Percentiles rank a stretch among this genome's conserved stretches.
Evolutionary conservation across 352 stramenopile species (phyloP).

Genomic region (Phytophthora brassicae): DNA sequence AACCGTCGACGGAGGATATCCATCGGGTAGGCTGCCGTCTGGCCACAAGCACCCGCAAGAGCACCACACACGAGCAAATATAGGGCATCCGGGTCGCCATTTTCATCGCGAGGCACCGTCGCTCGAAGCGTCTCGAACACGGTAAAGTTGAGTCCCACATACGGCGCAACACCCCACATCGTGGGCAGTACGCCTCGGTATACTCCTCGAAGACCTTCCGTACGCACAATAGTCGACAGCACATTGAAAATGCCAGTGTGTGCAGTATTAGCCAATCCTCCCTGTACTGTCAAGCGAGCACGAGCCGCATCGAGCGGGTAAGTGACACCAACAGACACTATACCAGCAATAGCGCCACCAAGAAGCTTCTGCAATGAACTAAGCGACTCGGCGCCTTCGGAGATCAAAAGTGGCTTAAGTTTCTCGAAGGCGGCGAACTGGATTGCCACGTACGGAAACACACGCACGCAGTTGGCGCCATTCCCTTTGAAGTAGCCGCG

Average conservation of each 20-base stretch:
- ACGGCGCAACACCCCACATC: constrained; percentile 69
- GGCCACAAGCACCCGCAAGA: constrained; percentile 62
- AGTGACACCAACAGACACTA: constrained; percentile 67
- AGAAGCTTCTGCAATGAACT: constrained; percentile 55
- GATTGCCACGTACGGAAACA: constrained; percentile 80
- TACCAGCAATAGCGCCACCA: constrained; percentile 57
- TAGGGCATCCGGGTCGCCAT: constrained; percentile 52
- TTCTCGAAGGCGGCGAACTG: constrained; percentile 75
- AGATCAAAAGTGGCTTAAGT: constrained; percentile 52
- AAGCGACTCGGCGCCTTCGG: constrained; percentile 40
- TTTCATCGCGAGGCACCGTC: constrained; percentile 40
- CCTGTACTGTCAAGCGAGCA: constrained; percentile 71
- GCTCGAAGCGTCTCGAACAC: constrained; percentile 69
- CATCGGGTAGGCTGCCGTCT: constrained; percentile 77
- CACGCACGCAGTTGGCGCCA: constrained; percentile 76
- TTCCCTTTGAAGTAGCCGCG: constrained; percentile 78
- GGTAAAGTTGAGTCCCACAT: constrained; percentile 79
- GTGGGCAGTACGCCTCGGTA: constrained; percentile 68
- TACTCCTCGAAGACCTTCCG: constrained; percentile 58
- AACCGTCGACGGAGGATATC: constrained; percentile 75
- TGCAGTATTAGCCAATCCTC: constrained; percentile 53
- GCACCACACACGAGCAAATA: constrained; percentile 65
- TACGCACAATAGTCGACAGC: constrained; percentile 45
- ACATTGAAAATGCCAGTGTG: constrained; percentile 70
- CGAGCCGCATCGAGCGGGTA: constrained; percentile 79